Evolutionary conservation across 768 basidiomycete genomes (phyloP), one percentile per base, ranked within the genome.

Genomic region (Russula foetens): DNA sequence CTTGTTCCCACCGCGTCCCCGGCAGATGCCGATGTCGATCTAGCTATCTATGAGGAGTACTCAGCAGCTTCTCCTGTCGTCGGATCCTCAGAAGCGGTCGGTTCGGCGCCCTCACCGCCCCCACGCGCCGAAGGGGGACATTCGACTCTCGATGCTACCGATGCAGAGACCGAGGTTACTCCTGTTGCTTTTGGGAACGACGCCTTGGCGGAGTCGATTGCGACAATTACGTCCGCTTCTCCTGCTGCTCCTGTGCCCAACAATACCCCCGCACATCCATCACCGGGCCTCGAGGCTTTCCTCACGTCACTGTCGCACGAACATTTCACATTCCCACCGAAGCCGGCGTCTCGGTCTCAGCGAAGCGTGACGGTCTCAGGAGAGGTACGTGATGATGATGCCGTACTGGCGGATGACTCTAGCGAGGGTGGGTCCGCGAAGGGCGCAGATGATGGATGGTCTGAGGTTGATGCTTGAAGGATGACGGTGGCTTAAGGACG

Each of bases 271-370:
- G 45, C 29, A 11, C 14, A 9, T 3, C 3, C 26, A 1, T 7
- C 29, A 1, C 17, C 55, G 33, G 56, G 4, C 1, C 38, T 26
- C 9, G 61, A 62, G n/a, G 48, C 38, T 0, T 62, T 62, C 23
- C 61, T 62, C 23, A 24, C 45, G 2, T 58, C 61, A 1, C 28
- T 62, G 39, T 53, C 56, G 2, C 56, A 48, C 29, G 61, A 58
- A 19, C 61, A 62, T 3, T 62, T 62, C 39, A 58, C 56, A 0
- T 62, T 62, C 43, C 60, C 60, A 5, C 60, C 60, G 8, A 57
- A 47, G 24, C 51, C 56, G 0, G 15, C 49, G 14, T 57, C 52
- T n/a, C n/a, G n/a, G 9, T 33, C 50, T 26, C 26, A 51, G 4
- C 5, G 44, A 11, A 15, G 17, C 26, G n/a, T n/a, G n/a, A 19